These are phyloP conservation scores for Verticillium nonalfalfae DNA, from an alignment of 2,329 filamentous ascomycete genomes.

Conservation along the genomic window DNA sequence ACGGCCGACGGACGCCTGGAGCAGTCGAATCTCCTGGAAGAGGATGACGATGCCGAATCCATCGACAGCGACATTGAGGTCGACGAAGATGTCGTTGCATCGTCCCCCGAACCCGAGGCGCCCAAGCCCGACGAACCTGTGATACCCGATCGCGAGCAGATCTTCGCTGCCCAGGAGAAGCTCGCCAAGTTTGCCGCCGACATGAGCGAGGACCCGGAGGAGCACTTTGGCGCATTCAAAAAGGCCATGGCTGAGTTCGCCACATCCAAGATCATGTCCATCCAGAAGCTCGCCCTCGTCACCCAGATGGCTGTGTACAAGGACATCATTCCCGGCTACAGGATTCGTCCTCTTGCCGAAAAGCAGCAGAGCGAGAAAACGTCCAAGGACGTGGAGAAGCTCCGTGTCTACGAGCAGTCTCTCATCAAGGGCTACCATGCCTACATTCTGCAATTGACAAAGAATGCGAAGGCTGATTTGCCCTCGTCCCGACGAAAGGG, in stretches of 20 bases:
- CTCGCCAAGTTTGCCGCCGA: constrained; percentile 73
- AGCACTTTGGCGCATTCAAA: constrained; percentile 68
- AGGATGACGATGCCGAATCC: constrained; percentile 55
- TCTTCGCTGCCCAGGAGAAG: constrained; percentile 85
- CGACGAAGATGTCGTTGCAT: constrained; percentile 48
- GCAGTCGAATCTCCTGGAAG: constrained; percentile 46
- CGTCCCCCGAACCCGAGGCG: constrained; percentile 40
- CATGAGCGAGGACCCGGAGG: constrained; percentile 90
- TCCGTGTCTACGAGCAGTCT: constrained; percentile 81
- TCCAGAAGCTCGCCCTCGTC: constrained; percentile 80
- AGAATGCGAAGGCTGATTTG: constrained; percentile 54
- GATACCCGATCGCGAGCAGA: constrained; percentile 70
- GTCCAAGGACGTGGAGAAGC: constrained; percentile 81
- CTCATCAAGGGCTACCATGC: constrained; percentile 78
- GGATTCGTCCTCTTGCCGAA: constrained; percentile 77
- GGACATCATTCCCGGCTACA: constrained; percentile 92
- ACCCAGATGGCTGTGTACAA: constrained; percentile 90
- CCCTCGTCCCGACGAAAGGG: constrained; percentile 28
- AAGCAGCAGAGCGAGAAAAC: constrained; percentile 72
- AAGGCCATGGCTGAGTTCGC: constrained; percentile 71
- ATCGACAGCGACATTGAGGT: constrained; percentile 55
- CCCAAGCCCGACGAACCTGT: constrained; percentile 48
- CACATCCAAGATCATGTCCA: constrained; percentile 59
- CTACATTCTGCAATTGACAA: constrained; percentile 72
- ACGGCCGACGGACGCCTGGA: constrained; percentile 71